Evolutionary conservation across 805 yeast genomes (phyloP), one percentile per base, ranked within the genome.

Genomic region (Kodamaea leandrae): DNA sequence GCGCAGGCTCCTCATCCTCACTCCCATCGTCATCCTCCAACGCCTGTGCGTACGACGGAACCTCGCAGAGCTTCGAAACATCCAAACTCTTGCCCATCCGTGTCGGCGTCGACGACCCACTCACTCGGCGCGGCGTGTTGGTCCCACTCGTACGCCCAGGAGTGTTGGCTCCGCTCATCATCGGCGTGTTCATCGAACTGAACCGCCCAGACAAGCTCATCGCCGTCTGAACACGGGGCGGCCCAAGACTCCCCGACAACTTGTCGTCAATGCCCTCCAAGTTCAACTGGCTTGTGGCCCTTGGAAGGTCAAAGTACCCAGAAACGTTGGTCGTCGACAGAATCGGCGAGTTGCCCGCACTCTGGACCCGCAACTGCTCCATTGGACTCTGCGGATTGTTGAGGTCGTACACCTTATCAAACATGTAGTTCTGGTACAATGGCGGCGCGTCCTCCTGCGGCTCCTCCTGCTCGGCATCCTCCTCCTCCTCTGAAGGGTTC

Each of bases 11-110:
- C 6, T 30, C 37, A 9, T 27, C 19, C 5, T 28, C 41, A 7
- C 47, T 52, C 15, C 58, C 65, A 9, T 60, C 67, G 35, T 67
- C 68, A 10, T 63, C 67, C 24, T 66, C 69, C 7, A 66, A 45
- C 1, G 74, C 75, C 41, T 66, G 64, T 4, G 57, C 58, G 43
- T 69, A 69, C 26, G 71, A 57, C 0, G 75, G 75, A 5, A 68
- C 64, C 36, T 52, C 51, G 44, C 55, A 57, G 13, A 65, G 50
- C 23, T 32, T 25, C n/a, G 45, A 18, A 6, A 62, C 47, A 43
- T 65, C 64, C 32, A 47, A 29, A 15, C 28, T 37, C 7, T 18
- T 9, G 28, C 18, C 19, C 15, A 33, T 9, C 26, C 19, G 2
- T n/a, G 36, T 18, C 2, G 36, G 3, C n/a, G 13, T 33, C 18